Evolutionary conservation across 441 rosid species (phyloP).

Genomic region (Eruca vesicaria): DNA sequence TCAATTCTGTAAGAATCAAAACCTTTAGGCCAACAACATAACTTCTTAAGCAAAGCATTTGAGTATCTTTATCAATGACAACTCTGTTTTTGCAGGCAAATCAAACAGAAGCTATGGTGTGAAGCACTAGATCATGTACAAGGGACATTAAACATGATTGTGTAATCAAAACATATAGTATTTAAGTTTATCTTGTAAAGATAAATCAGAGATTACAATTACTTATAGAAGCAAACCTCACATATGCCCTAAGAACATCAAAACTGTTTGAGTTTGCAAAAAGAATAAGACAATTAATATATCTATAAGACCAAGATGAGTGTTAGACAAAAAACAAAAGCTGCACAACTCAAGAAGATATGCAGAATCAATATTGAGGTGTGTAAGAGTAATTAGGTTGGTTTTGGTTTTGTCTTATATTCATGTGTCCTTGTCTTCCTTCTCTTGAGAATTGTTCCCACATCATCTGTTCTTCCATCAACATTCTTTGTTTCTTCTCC

Average conservation of each 20-base stretch:
- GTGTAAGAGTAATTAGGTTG: slow-evolving; percentile 21
- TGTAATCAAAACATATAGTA: slow-evolving; percentile 9
- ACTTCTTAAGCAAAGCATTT: neutral
- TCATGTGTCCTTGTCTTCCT: slow-evolving; percentile 38
- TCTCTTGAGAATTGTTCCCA: slow-evolving; percentile 48
- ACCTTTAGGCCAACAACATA: neutral
- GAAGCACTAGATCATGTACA: slow-evolving; percentile 42
- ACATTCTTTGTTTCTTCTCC: slow-evolving; percentile 52
- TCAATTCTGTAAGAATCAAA: slow-evolving; percentile 59
- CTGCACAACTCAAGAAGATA: neutral
- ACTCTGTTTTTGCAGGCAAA: slow-evolving; percentile 44
- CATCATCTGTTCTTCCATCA: slow-evolving; percentile 49
- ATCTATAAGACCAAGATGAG: slow-evolving; percentile 24
- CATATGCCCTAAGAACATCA: slow-evolving; percentile 9
- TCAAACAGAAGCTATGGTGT: slow-evolving; percentile 52
- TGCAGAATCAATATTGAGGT: slow-evolving; percentile 23
- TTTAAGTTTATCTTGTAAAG: slow-evolving; percentile 8
- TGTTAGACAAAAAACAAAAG: neutral
- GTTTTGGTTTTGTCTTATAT: slow-evolving; percentile 27
- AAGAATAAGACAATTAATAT: neutral
- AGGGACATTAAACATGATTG: neutral
- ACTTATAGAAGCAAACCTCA: slow-evolving; percentile 22
- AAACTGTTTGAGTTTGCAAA: neutral
- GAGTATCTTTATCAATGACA: neutral
- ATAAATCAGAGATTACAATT: slow-evolving; percentile 14